Evolutionary conservation across 768 basidiomycete species (phyloP).

Genomic region (Mrakia hoshinonis): DNA sequence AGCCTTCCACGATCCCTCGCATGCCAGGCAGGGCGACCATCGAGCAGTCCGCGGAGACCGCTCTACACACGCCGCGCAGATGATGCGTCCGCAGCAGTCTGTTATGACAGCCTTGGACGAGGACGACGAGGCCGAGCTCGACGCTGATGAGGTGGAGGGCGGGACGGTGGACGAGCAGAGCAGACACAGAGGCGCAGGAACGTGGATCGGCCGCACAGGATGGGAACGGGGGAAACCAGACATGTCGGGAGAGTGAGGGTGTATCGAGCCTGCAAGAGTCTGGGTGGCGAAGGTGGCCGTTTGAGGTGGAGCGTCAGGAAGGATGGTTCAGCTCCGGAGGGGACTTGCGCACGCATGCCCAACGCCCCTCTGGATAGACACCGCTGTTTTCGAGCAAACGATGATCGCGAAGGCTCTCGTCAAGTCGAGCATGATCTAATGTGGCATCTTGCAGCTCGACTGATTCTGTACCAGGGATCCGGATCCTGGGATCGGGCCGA

Average conservation of each 20-base stretch:
- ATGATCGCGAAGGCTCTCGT: no score
- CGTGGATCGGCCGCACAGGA: neutral
- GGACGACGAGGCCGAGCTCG: neutral
- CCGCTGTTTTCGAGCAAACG: no score
- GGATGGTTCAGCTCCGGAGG: neutral
- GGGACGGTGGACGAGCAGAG: slow-evolving; percentile 24
- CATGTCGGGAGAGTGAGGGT: neutral
- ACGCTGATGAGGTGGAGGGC: neutral
- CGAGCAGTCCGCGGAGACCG: slow-evolving; percentile 56
- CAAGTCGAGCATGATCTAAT: no score
- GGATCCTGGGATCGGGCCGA: no score
- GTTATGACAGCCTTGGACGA: slow-evolving; percentile 40
- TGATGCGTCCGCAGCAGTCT: slow-evolving; percentile 56
- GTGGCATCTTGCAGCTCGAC: no score
- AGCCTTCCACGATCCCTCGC: slow-evolving; percentile 49
- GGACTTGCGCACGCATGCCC: no score
- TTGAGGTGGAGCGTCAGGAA: neutral
- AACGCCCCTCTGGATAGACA: no score
- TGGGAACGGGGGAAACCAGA: neutral
- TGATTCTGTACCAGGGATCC: no score
- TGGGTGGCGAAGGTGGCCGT: neutral
- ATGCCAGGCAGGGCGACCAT: slow-evolving; percentile 65
- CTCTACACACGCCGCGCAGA: slow-evolving; percentile 54
- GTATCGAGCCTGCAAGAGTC: neutral
- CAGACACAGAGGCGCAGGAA: slow-evolving; percentile 17